Evolutionary conservation across 2,329 filamentous ascomycete genomes (phyloP), one percentile per base, ranked within the genome.

Genomic region (Neonectria punicea): DNA sequence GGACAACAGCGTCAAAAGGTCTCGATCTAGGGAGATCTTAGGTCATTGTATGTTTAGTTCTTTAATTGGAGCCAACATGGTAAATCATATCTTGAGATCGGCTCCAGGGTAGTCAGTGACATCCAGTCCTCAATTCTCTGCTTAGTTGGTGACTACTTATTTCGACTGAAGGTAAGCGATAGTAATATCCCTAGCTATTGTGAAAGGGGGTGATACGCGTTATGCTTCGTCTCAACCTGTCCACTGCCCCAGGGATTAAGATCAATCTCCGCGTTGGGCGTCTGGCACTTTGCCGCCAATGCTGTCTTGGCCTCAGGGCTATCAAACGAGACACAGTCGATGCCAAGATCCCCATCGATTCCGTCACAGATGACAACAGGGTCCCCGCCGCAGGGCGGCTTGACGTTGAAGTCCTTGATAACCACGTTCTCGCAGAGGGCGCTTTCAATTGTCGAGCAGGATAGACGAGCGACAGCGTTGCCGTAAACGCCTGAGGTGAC

Each of bases 371-470:
- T 66, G 2, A 70, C 20, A 0, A 69, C 63, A 1, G 66, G 66
- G 0, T 63, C 36, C 9, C 63, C 68, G 1, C 68, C 55, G 0
- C 63, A 71, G 0, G 51, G 63, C 0, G 66, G 65, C 22, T 49
- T 8, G 4, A 90, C 73, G 62, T 85, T 79, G 67, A 90, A 88
- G 63, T 85, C 80, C 66, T 84, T 81, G 59, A 90, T 79, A 8
- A 80, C 79, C 68, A 90, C 88, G 54, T 85, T 84, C 53, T 81
- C 80, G 71, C 88, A 90, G 5, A 87, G 82, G 0, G 87, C 86
- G 46, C 85, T 71, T 25, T 79, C 76, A 66, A 76, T 86, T 1
- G 84, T 84, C 16, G 84, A 86, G 73, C 87, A 89, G 0, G 83
- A 84, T 63, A 90, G 74, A 50, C 83, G 81, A 0, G 84, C 87